Percentiles rank a stretch among this genome's conserved stretches.
Conservation (phyloP, 352 stramenopile genomes). For the Halophytophthora polymorphica region DNA sequence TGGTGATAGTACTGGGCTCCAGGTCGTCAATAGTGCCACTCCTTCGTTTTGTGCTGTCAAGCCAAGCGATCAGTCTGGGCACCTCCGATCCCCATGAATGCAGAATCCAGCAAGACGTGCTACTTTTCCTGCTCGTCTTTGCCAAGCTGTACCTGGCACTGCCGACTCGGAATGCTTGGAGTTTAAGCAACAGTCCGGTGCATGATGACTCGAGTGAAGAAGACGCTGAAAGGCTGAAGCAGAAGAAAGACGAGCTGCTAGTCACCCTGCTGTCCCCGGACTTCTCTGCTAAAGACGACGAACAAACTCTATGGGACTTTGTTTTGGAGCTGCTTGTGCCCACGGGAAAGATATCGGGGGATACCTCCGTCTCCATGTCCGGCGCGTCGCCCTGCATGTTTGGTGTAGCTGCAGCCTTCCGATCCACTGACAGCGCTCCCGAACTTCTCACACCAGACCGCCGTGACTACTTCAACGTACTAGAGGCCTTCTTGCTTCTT, state of each 20-base stretch:
- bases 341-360: not conserved
- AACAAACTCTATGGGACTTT: constrained; percentile 37
- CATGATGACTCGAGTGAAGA: constrained; percentile 3
- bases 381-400: constrained; percentile 9
- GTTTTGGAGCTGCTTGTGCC: constrained; percentile 28
- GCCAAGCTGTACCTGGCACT: constrained; percentile 34
- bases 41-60: constrained; percentile 20
- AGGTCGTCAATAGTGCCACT: constrained; percentile 23
- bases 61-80: constrained; percentile 4
- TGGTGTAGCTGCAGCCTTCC: constrained; percentile 11
- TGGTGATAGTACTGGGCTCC: constrained; percentile 28
- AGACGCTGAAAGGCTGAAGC: constrained; percentile 46
- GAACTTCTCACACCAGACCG: constrained; percentile 12
- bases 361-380: constrained; percentile 4
- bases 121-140: constrained; percentile 38
- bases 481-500: constrained; percentile 28
- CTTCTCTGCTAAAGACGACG: constrained; percentile 25
- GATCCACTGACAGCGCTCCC: constrained; percentile 3
- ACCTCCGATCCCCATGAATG: constrained; percentile 2
- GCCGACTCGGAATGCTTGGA: constrained; percentile 18
- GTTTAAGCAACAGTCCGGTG: constrained; percentile 10
- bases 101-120: constrained; percentile 18
- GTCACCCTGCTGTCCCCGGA: constrained; percentile 34
- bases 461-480: constrained; percentile 11
- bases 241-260: constrained; percentile 55